Conservation (phyloP, 768 basidiomycete genomes). For the Boletales sp. region DNA sequence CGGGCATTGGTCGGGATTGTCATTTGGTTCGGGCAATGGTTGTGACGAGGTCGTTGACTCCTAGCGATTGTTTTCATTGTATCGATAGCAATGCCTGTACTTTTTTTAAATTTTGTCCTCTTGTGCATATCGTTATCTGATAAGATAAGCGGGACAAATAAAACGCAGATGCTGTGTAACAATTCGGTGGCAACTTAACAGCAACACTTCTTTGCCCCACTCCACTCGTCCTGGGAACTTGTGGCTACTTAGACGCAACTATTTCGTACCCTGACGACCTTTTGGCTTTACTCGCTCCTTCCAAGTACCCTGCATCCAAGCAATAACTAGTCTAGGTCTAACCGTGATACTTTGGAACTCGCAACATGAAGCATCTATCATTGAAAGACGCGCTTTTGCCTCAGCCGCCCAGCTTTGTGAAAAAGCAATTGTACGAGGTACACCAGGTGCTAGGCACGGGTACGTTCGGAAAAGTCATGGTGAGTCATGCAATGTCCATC, state of each 20-base stretch:
- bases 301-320: background rate
- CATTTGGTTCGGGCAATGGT: conserved; percentile 1
- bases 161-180: background rate
- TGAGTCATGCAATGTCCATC: conserved; percentile 32
- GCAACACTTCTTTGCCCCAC: background rate
- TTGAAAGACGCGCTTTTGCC: conserved; percentile 62
- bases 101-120: background rate
- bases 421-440: conserved; percentile 80
- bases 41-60: background rate
- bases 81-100: background rate
- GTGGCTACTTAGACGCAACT: background rate
- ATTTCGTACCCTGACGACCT: background rate
- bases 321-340: background rate
- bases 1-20: conserved; percentile 2
- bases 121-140: conserved; percentile 6
- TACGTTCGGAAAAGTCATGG: conserved; percentile 89
- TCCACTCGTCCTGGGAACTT: conserved; percentile 1
- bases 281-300: background rate
- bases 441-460: conserved; percentile 75
- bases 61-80: background rate
- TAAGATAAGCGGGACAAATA: conserved; percentile 14
- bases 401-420: conserved; percentile 81
- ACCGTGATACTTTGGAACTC: background rate
- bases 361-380: conserved; percentile 33
- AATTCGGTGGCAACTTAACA: conserved; percentile 6